Conservation (phyloP, 805 yeast species). For the Pichia manshurica region DNA sequence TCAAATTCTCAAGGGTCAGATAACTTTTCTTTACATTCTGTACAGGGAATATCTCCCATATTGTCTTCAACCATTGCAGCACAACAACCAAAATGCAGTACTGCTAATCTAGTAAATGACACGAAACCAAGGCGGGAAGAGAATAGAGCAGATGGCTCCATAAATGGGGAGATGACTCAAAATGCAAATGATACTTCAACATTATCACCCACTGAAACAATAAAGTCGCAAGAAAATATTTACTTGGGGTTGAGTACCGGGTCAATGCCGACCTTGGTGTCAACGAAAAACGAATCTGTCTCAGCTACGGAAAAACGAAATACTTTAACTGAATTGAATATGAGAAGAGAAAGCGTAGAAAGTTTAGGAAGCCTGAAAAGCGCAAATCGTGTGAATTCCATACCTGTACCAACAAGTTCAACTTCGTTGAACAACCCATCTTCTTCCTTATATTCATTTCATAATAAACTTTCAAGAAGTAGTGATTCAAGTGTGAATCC, state of each 20-base stretch:
- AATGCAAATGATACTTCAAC: neutral
- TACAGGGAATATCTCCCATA: slow-evolving; percentile 7
- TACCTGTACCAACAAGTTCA: neutral
- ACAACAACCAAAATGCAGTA: neutral
- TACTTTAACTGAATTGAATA: neutral
- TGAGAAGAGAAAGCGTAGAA: slow-evolving; percentile 1
- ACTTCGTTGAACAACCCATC: neutral
- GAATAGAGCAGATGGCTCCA: neutral
- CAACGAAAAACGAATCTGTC: neutral
- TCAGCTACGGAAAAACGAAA: neutral
- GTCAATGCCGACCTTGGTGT: neutral
- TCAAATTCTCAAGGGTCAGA: slow-evolving; percentile 9
- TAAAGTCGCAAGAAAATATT: neutral
- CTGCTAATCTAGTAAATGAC: neutral
- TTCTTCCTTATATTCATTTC: neutral
- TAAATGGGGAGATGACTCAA: neutral
- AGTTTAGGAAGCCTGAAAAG: slow-evolving; percentile 3
- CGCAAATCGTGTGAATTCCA: neutral
- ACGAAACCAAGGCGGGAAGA: neutral
- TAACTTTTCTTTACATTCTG: neutral
- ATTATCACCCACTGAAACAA: neutral
- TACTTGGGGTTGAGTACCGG: neutral
- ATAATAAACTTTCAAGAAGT: slow-evolving; percentile 1
- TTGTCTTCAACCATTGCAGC: neutral
- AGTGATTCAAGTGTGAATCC: slow-evolving; percentile 1